A percentile compares a stretch with the other conserved stretches of the same genome.
Conservation (phyloP, 2,329 filamentous ascomycete species). For the Graphium sp. region DNA sequence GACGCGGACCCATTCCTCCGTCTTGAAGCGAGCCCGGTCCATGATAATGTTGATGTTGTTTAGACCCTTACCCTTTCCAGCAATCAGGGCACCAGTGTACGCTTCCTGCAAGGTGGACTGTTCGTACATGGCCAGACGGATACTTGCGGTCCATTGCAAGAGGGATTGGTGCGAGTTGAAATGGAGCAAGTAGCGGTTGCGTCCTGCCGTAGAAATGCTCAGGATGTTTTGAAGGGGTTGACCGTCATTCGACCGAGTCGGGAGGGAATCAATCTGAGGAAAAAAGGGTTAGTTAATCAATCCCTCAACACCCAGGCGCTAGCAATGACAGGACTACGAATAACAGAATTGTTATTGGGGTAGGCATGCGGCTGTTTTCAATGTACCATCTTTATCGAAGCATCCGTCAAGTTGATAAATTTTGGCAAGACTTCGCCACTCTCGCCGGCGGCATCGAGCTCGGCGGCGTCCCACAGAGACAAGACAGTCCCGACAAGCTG, state of each 20-base stretch:
- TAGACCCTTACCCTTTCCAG: conserved; percentile 75
- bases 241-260: conserved; percentile 60
- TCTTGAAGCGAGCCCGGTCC: conserved; percentile 58
- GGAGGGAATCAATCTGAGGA: conserved; percentile 66
- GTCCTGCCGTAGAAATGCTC: conserved; percentile 86
- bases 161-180: conserved; percentile 91
- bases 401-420: conserved; percentile 94
- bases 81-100: conserved; percentile 89
- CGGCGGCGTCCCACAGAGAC: conserved; percentile 88
- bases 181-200: conserved; percentile 88
- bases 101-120: conserved; percentile 86
- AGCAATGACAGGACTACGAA: too few species aligned
- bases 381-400: conserved; percentile 89
- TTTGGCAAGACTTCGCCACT: conserved; percentile 75
- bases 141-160: conserved; percentile 89
- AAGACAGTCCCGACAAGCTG: conserved; percentile 90
- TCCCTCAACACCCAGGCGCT: too few species aligned
- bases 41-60: conserved; percentile 87
- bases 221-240: conserved; percentile 86
- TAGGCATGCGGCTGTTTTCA: too few species aligned
- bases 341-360: too few species aligned
- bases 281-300: neutral
- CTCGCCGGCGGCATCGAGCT: conserved; percentile 73
- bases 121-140: conserved; percentile 87
- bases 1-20: conserved; percentile 89